These are phyloP conservation scores for Deuterostichococcus epilithicus DNA, from an alignment of 139 green algal species.

Conservation along the genomic window DNA sequence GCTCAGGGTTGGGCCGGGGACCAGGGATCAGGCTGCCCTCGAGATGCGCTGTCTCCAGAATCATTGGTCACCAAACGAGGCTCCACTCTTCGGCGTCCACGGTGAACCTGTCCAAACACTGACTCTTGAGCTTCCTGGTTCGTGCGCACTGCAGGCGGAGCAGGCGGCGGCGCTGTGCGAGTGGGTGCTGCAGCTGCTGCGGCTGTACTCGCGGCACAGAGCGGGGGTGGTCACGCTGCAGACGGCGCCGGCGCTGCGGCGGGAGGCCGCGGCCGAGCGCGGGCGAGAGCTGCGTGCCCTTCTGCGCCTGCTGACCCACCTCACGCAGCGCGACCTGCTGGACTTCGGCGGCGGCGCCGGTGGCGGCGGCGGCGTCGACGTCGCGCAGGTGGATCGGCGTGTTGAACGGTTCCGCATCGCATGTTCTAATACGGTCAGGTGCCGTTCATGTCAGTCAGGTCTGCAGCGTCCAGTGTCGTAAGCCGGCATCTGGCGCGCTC, in stretches of 20 bases:
- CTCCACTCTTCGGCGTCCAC: too few relatives aligned
- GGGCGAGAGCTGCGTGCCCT: conserved; percentile 71
- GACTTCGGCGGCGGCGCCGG: conserved; percentile 30
- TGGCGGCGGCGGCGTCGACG: conserved; percentile 9
- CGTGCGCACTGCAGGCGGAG: conserved; percentile 4
- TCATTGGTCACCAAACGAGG: not conserved
- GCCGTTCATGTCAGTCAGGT: conserved; percentile 15
- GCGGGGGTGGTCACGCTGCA: conserved; percentile 27
- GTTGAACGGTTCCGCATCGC: too few relatives aligned
- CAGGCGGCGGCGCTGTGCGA: conserved; percentile 36
- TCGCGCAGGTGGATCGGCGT: conserved; percentile 21
- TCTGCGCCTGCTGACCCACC: conserved; percentile 72
- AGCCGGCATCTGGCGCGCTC: too few relatives aligned
- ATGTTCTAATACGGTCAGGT: too few relatives aligned
- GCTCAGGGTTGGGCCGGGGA: not conserved
- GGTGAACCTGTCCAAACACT: too few relatives aligned
- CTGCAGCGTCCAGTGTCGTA: not conserved
- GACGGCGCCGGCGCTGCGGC: conserved; percentile 32
- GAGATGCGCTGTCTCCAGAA: not conserved
- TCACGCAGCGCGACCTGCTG: conserved; percentile 58
- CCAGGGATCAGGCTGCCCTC: not conserved
- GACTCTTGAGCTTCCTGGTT: not conserved
- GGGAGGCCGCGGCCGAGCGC: conserved; percentile 28
- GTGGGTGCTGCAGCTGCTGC: conserved; percentile 59
- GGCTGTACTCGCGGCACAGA: conserved; percentile 46